Conservation (phyloP, 2,329 filamentous ascomycete genomes). For the Sporothrix sp. region DNA sequence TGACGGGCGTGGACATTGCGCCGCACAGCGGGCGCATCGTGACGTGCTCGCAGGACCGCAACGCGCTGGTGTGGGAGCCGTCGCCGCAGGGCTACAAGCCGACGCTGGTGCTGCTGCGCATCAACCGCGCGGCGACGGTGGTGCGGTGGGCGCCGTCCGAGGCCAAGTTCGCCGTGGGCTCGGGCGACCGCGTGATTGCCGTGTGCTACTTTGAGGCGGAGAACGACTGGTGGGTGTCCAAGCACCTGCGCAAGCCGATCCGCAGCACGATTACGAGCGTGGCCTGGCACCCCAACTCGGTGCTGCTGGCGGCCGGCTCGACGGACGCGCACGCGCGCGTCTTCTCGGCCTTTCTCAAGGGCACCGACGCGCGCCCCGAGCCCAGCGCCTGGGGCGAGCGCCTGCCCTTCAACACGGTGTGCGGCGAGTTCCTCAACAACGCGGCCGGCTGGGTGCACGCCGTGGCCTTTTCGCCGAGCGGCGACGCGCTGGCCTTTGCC, state of each 20-base stretch:
- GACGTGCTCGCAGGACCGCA: constrained; percentile 95
- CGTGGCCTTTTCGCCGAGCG: constrained; percentile 84
- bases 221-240: constrained; percentile 99
- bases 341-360: constrained; percentile 93
- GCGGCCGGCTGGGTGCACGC: constrained; percentile 95
- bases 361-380: constrained; percentile 75
- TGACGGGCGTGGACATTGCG: constrained; percentile 94
- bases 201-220: constrained; percentile 99
- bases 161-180: constrained; percentile 95
- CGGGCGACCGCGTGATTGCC: constrained; percentile 87
- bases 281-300: constrained; percentile 95
- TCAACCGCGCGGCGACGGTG: constrained; percentile 92
- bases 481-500: constrained; percentile 86
- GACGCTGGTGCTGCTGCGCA: constrained; percentile 89
- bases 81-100: constrained; percentile 92
- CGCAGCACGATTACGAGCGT: constrained; percentile 93
- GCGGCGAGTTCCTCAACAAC: constrained; percentile 91
- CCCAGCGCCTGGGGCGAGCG: constrained; percentile 89
- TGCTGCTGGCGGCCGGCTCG: constrained; percentile 88
- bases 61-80: constrained; percentile 95
- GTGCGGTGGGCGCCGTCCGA: constrained; percentile 96
- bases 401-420: constrained; percentile 95
- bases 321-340: constrained; percentile 94
- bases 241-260: constrained; percentile 98
- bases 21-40: constrained; percentile 86